These are phyloP conservation scores for Lenwebbia sp. DNA, from an alignment of 345 rosid genomes.

Conservation along the genomic window DNA sequence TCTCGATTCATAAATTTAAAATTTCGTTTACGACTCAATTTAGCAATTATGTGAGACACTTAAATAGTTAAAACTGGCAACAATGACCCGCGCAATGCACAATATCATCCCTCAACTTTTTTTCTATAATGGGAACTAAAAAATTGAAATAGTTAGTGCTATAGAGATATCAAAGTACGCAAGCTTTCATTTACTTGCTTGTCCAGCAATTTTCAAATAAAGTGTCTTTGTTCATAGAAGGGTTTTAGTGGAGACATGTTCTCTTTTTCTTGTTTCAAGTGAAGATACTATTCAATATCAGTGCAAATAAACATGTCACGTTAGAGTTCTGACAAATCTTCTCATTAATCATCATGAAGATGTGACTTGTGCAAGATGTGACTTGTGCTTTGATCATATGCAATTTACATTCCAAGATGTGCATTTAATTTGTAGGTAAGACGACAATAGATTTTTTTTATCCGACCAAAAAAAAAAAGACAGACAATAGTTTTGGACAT, in stretches of 20 bases:
- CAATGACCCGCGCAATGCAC: rapidly evolving
- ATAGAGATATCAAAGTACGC: not conserved
- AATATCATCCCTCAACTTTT: not conserved
- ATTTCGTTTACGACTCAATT: not conserved
- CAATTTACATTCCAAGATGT: not conserved
- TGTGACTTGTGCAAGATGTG: not conserved
- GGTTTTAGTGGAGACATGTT: not conserved
- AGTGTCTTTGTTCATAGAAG: not conserved
- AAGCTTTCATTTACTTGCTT: not conserved
- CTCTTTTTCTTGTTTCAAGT: not conserved
- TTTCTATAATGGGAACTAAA: not conserved
- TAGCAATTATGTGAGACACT: not conserved
- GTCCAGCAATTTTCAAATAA: not conserved
- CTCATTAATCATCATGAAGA: not conserved
- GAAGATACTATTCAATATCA: not conserved
- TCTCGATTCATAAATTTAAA: not conserved
- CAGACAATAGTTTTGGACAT: not conserved
- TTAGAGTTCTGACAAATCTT: not conserved
- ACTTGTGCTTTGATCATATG: not conserved
- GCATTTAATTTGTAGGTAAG: not conserved
- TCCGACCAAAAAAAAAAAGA: no score
- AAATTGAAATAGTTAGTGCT: not conserved
- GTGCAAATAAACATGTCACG: not conserved
- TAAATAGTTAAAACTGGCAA: not conserved
- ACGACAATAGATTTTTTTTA: not conserved